Evolutionary conservation across 2,329 filamentous ascomycete species (phyloP), one percentile per base, ranked within the genome.

Genomic region (Fusarium sambucinum): DNA sequence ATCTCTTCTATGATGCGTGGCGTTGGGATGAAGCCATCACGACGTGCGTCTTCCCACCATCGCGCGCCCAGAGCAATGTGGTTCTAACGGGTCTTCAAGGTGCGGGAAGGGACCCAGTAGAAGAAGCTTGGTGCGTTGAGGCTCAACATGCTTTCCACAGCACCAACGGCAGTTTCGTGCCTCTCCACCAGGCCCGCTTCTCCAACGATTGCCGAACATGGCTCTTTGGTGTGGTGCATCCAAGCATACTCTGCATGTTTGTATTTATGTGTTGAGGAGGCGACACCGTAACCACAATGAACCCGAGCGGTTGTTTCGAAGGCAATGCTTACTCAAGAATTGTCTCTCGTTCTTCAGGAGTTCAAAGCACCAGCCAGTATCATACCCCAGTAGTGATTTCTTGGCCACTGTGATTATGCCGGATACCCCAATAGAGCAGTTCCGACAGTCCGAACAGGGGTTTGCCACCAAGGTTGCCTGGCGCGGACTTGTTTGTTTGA

Each of bases 171-270:
- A 74, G 72, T 74, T 71, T 73, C 63, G 41, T 59, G 52, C 52
- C 60, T 70, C 61, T 63, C 71, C 71, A 71, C 66, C 56, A 72
- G 72, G 72, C 72, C 72, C 72, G 72, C 72, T 74, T 74, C 72
- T 74, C 69, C 67, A 74, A 73, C 72, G 72, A 74, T 73, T 74
- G 72, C 72, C 72, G 72, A 71, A 66, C 71, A 72, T 66, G 71
- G 63, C 61, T 60, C 58, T 73, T 55, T 64, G 63, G 56, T 63
- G 69, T 66, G 59, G 62, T 60, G 55, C 44, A 58, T 59, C 27
- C 54, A 59, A 63, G 55, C 40, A 42, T 61, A 32, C n/a, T 61
- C 19, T 35, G 30, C 10, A 37, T 67, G 37, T 45, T 46, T 12
- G 64, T 53, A 55, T 27, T 47, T 48, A 52, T 59, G 50, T 50